Evolutionary conservation across 768 basidiomycete species (phyloP).

Genomic region (Vararia minispora): DNA sequence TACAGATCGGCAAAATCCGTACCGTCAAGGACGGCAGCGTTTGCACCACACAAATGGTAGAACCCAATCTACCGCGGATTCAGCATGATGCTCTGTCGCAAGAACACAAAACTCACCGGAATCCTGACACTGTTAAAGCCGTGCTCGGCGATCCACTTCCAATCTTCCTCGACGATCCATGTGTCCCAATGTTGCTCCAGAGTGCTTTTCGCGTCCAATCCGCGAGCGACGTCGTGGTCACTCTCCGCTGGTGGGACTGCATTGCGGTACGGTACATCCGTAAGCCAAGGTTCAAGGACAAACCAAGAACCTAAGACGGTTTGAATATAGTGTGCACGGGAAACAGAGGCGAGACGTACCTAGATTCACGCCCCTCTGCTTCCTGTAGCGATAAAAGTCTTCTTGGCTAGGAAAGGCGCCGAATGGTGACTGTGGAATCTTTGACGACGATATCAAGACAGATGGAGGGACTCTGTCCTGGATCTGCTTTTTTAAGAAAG

Average conservation of each 20-base stretch:
- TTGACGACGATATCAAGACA: neutral
- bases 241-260: conserved; percentile 49
- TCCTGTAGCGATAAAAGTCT: conserved; percentile 47
- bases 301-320: conserved; percentile 59
- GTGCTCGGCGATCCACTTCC: conserved; percentile 37
- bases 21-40: conserved; percentile 43
- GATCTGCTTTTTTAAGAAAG: conserved; percentile 2
- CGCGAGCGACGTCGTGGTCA: conserved; percentile 59
- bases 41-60: conserved; percentile 55
- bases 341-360: conserved; percentile 31
- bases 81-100: neutral
- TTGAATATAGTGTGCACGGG: neutral
- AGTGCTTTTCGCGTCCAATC: conserved; percentile 30
- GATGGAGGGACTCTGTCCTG: neutral
- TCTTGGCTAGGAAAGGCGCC: conserved; percentile 11
- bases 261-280: conserved; percentile 41
- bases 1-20: conserved; percentile 54
- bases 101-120: conserved; percentile 30
- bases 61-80: conserved; percentile 47
- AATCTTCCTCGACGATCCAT: conserved; percentile 45
- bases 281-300: conserved; percentile 69
- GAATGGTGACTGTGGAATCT: neutral
- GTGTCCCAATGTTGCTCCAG: conserved; percentile 38
- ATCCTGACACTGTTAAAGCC: conserved; percentile 54
- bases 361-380: conserved; percentile 74